Base-by-base conservation (phyloP, 2,329 filamentous ascomycete genomes). In the Aureobasidium leucospermi region DNA sequence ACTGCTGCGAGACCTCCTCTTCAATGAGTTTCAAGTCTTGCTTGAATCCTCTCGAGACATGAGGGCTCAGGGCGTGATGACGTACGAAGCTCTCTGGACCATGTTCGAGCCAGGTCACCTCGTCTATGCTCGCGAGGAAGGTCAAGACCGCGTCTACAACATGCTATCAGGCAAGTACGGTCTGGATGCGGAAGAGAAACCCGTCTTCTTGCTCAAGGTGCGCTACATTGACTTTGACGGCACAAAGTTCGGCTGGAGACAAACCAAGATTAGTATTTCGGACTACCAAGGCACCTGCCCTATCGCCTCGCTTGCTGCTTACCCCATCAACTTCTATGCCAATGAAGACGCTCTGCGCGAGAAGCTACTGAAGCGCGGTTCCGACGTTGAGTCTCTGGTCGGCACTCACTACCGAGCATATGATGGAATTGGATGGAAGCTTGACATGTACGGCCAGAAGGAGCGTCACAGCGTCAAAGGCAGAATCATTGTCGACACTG, bases 401-500 rank as follows among this genome's bases (percentile, higher is more conserved):
- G 79, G 79, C 1, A 76, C 75, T 29, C 75, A 80, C 58, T 82
- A 79, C 68, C 76, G 75, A 58, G 71, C 74, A 1, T 82, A 82
- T 63, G 72, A 77, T 31, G 79, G 79, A 6, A 64, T 78, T 15
- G 75, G 71, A 2, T 77, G 73, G 74, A 67, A 67, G 29, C 65
- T 70, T 5, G 70, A 71, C 6, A 62, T 67, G 6, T 65, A 64
- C 55, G 63, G 65, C 36, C 61, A 65, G 11, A 68, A 69, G 61
- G 72, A 76, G 62, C 75, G 76, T 61, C 74, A 73, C 61, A 73
- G 70, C 60, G 67, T 81, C 61, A 78, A 78, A 60, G 76, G 77
- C 34, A 73, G 79, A 19, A 75, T 83, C 29, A 75, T 82, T 43
- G 77, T 83, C 47, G 80, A 83, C 61, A 74, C 75, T 0, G 74